Conservation (phyloP, 2,329 filamentous ascomycete genomes). For the Zymoseptoria ardabiliae region DNA sequence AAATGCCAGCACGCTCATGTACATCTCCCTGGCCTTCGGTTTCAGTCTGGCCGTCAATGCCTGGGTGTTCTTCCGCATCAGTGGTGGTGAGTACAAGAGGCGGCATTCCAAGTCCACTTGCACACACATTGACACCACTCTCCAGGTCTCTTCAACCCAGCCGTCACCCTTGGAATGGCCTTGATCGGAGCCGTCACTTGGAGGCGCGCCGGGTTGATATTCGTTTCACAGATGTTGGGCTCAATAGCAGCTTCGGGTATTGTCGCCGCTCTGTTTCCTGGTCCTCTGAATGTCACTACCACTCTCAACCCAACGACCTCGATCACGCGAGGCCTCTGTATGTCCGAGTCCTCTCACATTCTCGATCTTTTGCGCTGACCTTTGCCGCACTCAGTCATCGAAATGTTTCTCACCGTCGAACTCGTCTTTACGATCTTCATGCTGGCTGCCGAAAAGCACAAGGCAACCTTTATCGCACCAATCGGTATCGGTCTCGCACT, state of each 20-base stretch:
- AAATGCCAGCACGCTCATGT: conserved; percentile 31
- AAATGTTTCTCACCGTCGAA: conserved; percentile 45
- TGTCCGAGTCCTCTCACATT: conserved; percentile 9
- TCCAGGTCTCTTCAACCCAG: conserved; percentile 31
- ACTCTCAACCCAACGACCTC: conserved; percentile 38
- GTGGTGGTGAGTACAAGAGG: conserved; percentile 24
- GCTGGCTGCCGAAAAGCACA: conserved; percentile 38
- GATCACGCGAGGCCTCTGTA: conserved; percentile 37
- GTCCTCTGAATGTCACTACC: conserved; percentile 39
- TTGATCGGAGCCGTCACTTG: conserved; percentile 42
- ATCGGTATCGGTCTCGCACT: conserved; percentile 36
- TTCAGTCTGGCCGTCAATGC: conserved; percentile 39
- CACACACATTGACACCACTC: neutral
- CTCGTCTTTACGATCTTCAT: conserved; percentile 45
- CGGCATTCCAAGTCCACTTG: too few relatives aligned
- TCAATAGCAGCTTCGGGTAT: conserved; percentile 40
- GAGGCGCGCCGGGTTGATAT: conserved; percentile 37
- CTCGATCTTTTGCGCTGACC: conserved; percentile 3
- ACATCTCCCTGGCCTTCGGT: conserved; percentile 36
- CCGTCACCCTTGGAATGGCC: conserved; percentile 42
- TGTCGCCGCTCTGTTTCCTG: conserved; percentile 40
- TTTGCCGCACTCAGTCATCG: conserved; percentile 30
- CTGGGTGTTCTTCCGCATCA: conserved; percentile 41
- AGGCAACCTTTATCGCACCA: conserved; percentile 35
- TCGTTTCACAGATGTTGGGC: conserved; percentile 40